Base-by-base conservation (phyloP, 495 filamentous ascomycete species). In the Neurospora sublineolata region DNA sequence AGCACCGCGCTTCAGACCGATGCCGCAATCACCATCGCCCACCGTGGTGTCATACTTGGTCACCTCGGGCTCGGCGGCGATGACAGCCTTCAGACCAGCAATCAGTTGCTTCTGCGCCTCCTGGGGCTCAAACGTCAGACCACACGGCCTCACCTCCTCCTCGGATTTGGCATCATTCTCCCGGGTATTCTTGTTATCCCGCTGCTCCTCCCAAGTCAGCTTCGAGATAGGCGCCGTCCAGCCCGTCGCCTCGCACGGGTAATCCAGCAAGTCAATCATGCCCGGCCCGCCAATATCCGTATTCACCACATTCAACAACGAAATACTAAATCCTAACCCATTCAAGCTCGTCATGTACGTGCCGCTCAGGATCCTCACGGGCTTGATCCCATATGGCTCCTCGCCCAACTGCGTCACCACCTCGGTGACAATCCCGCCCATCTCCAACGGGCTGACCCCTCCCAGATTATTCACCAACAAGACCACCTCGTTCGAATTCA, bases 21-120 rank as follows among this genome's bases (percentile, higher is more conserved):
- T 90, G 1, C 95, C 95, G 80, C 95, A 99, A 82, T 99, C 95
- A 52, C 95, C 95, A 79, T 99, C 95, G 68, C 95, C 95, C 68
- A 97, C 93, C 36, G 97, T 87, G 1, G 93, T 96, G 78, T 99
- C 95, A 78, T 89, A 97, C 70, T 86, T 89, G 9, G 96, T 97
- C 37, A 98, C 87, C 70, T 94, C 89, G 4, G 92, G 88, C 77
- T 99, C 95, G 1, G 88, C 92, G 0, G 82, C 85, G 72, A 97
- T 91, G 60, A 98, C 79, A 58, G 84, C 83, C 68, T 91, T 81
- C 16, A 97, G 84, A 3, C 87, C 94, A n/a, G 85, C 79, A n/a
- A 81, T 81, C 8, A 98, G 82, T 11, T 86, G 85, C 41, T 84
- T 83, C 75, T 86, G 88, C 16, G 93, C 84, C 8, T 82, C 73